phyloP scores from a whole-genome alignment of 306 rosid genomes.

The Rosa rugosa region DNA sequence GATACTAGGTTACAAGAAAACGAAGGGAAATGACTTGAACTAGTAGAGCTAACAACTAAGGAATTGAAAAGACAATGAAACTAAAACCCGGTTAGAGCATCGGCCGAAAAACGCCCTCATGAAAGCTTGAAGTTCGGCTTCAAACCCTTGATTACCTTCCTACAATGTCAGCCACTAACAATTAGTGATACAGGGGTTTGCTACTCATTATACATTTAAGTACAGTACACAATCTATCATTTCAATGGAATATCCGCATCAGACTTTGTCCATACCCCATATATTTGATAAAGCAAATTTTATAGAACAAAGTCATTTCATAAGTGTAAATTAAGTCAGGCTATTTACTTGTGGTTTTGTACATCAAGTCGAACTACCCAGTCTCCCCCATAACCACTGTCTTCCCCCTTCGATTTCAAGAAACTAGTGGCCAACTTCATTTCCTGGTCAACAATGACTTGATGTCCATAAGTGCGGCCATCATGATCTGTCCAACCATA shows the following conservation, averaged over 20 bases:
- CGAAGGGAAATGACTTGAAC: too few species aligned
- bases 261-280: background rate
- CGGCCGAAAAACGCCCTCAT: too few species aligned
- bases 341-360: slow-evolving; percentile 53
- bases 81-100: too few species aligned
- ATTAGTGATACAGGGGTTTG: background rate
- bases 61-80: too few species aligned
- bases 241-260: background rate
- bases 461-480: slow-evolving; percentile 87
- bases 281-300: slow-evolving; percentile 12
- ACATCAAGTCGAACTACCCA: slow-evolving; percentile 79
- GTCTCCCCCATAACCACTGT: slow-evolving; percentile 93
- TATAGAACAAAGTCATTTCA: slow-evolving; percentile 19
- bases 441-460: slow-evolving; percentile 71
- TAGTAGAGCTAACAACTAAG: too few species aligned
- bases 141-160: too few species aligned
- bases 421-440: slow-evolving; percentile 69
- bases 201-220: background rate
- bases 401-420: slow-evolving; percentile 73
- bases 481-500: slow-evolving; percentile 87
- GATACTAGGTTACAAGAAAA: too few species aligned
- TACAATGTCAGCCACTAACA: too few species aligned
- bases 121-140: too few species aligned
- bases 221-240: background rate
- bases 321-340: slow-evolving; percentile 16